Evolutionary conservation across 2,329 filamentous ascomycete genomes (phyloP), one percentile per base, ranked within the genome.

Genomic region (Aureobasidium sp.): DNA sequence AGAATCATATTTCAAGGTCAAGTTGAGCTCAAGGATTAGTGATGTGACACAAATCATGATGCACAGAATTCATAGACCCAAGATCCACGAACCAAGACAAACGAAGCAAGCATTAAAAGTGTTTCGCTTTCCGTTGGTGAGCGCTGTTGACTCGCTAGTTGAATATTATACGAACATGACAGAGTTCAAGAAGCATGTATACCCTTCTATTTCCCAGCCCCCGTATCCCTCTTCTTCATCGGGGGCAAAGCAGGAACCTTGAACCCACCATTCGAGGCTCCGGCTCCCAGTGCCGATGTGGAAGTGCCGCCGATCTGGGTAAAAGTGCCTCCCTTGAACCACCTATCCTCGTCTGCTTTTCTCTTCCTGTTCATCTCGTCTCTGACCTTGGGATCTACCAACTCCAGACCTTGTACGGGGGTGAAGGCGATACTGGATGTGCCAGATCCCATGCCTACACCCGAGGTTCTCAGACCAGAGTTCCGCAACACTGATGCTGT

Each of bases 301-400:
- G 81, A 81, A 65, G 81, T 79, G 34, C 70, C 70, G 20, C 86
- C 86, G 62, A 96, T 84, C 74, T 97, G 92, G 9, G 94, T 97
- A 71, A 99, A 99, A 0, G 90, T 92, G n/a, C 94, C 94, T 51
- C 91, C 90, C 75, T 94, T 96, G 80, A 99, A 99, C 88, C 91
- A 99, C 41, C 91, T 82, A 72, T 97, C 93, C 72, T 96, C 91
- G 66, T 97, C 94, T 0, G 91, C 92, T 73, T 96, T 95, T 66
- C 91, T 82, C 79, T 97, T 97, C 69, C 91, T 84, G 71, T 84
- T 91, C 73, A 96, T 83, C 77, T 97, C 91, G 8, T 90, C 89
- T 68, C 91, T 87, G 62, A 89, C 85, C 79, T 94, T 96, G 25
- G 94, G 94, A 73, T 97, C 93, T 7, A 97, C 92, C 14, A 99